Base-by-base conservation (phyloP, 148 eudicot genomes). In the Chenopodium berlandieri region DNA sequence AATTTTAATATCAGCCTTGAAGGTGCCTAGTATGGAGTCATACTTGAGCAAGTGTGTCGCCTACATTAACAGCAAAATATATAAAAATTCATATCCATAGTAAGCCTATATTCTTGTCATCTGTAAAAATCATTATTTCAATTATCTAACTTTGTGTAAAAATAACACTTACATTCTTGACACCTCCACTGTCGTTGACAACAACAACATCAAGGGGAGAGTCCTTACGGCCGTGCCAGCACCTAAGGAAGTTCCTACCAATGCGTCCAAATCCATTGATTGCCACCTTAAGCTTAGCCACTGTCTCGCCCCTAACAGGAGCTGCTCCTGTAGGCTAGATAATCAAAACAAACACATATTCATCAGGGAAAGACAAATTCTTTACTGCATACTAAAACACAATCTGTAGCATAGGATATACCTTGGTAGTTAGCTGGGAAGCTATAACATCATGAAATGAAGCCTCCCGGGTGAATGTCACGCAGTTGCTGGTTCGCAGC, bases 101-200 rank as follows among this genome's bases (percentile, higher is more conserved):
- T 6, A 40, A 40, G 44, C 44, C 44, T 40, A 40, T 40, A 40
- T 40, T 40, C 44, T 40, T 40, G 44, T 40, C 44, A 40, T 40
- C 44, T 40, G 44, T 40, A 13, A 3, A 64, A 69, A 31, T 23
- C 30, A 40, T 25, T 65, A 16, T 13, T 25, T 25, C 1, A 46
- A 22, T n/a, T 17, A 79, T 67, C n/a, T 52, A 56, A 17, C 71
- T 23, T 73, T 17, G 75, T 13, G 23, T 13, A 56, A 16, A 17
- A 64, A 70, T 40, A 40, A 30, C 44, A 83, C 95, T 89, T 81
- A 94, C 99, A 71, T 92, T 97, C 88, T 88, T 97, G 58, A 97
- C 99, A 89, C 99, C 99, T 22, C 98, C 99, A 50, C 97, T 97
- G 93, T 97, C 99, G 47, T 97, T 97, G 82, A 97, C 92, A 58